Conservation (phyloP, 164 flowering plant species). For the Chimonanthus praecox region DNA sequence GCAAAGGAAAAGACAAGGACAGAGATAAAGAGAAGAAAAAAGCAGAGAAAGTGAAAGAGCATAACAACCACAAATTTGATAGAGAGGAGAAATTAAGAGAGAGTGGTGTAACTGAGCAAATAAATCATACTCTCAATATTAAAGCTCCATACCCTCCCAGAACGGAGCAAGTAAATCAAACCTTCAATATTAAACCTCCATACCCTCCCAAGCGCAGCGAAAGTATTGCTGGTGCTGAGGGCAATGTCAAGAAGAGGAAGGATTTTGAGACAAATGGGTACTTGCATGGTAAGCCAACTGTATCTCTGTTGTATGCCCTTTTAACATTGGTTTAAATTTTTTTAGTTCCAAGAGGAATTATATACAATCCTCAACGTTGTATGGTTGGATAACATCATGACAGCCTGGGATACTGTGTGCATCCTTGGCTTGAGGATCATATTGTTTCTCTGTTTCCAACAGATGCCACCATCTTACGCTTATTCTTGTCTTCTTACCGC, state of each 20-base stretch:
- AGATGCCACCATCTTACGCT: not conserved
- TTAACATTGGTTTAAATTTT: not conserved
- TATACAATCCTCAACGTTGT: too few relatives aligned
- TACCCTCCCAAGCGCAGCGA: constrained; percentile 22
- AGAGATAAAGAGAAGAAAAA: constrained; percentile 40
- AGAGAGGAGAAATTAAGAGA: constrained; percentile 27
- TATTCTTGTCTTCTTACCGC: too few relatives aligned
- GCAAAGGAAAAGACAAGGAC: constrained; percentile 33
- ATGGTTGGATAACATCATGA: too few relatives aligned
- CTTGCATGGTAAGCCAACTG: constrained; percentile 54
- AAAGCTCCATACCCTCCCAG: not conserved
- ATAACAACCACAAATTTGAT: constrained; percentile 18
- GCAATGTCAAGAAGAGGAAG: constrained; percentile 44
- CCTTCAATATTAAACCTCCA: not conserved
- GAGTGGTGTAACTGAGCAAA: constrained; percentile 20
- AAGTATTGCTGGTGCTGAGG: constrained; percentile 24
- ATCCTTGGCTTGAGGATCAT: not conserved
- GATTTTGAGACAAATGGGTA: constrained; percentile 52
- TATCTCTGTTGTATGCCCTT: not conserved
- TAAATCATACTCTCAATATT: constrained; percentile 8
- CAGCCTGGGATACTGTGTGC: not conserved
- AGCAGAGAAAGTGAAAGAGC: constrained; percentile 34
- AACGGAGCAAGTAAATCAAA: too few relatives aligned
- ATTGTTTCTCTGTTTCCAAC: not conserved
- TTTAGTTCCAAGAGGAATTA: too few relatives aligned